Conservation (phyloP, 1,284 basidiomycete genomes). For the Sparassis latifolia region DNA sequence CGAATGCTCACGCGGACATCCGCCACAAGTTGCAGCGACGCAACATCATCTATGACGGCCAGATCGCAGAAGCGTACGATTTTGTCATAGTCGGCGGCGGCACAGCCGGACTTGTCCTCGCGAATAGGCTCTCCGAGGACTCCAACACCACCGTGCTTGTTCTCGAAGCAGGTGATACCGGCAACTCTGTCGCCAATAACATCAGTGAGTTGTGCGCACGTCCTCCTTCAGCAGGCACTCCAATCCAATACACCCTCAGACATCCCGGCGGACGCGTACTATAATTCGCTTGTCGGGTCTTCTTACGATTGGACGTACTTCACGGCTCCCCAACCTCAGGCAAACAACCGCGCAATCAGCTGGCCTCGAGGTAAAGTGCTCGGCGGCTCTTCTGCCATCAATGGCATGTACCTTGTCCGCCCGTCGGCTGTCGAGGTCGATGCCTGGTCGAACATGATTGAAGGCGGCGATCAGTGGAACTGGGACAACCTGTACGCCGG, state of each 20-base stretch:
- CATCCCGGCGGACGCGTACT: conserved; percentile 47
- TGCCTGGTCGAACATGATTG: conserved; percentile 43
- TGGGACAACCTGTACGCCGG: conserved; percentile 46
- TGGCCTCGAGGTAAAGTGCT: conserved; percentile 68
- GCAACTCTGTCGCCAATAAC: conserved; percentile 35
- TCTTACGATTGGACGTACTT: conserved; percentile 60
- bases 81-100: conserved; percentile 62
- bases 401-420: conserved; percentile 64
- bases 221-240: background rate
- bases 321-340: conserved; percentile 44
- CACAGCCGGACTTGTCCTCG: conserved; percentile 68
- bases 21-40: conserved; percentile 23
- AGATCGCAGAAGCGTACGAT: conserved; percentile 41
- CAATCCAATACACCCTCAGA: conserved; percentile 22
- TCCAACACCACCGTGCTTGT: conserved; percentile 62
- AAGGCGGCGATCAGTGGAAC: conserved; percentile 36
- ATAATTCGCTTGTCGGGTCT: conserved; percentile 39
- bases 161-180: conserved; percentile 65
- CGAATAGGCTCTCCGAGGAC: conserved; percentile 67
- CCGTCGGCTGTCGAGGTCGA: conserved; percentile 49
- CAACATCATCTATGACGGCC: conserved; percentile 34
- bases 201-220: conserved; percentile 27
- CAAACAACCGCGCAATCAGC: conserved; percentile 29
- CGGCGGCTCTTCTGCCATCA: conserved; percentile 66
- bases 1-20: conserved; percentile 18